A percentile compares a stretch with the other conserved stretches of the same genome.
Conservation (phyloP, 176 grass and related monocot genomes). For the Ensete ventricosum region DNA sequence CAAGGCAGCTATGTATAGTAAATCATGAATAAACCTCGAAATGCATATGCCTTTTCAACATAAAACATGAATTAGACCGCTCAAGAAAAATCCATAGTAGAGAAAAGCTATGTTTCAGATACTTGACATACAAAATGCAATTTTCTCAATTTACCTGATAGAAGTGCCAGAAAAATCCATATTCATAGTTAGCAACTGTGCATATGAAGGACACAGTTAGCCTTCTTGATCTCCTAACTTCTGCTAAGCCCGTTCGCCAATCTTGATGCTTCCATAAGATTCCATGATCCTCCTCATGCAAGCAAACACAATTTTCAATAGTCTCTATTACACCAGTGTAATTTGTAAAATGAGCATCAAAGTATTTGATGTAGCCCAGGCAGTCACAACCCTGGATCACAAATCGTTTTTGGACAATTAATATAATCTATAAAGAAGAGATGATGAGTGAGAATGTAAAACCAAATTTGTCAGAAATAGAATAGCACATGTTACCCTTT, state of each 20-base stretch:
- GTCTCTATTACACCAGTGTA: slow-evolving; percentile 94
- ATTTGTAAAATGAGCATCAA: slow-evolving; percentile 99
- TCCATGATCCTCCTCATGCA: slow-evolving; percentile 99
- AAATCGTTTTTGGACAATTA: background rate
- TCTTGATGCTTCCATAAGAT: slow-evolving; percentile 99
- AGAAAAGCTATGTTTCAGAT: background rate
- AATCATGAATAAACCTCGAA: too few species aligned
- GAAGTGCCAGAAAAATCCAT: slow-evolving; percentile 99
- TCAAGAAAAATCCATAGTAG: background rate
- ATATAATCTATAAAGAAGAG: background rate
- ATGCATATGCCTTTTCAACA: too few species aligned
- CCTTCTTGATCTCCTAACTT: slow-evolving; percentile 96
- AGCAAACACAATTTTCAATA: slow-evolving; percentile 96
- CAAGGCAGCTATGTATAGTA: too few species aligned
- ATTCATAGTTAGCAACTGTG: slow-evolving; percentile 98
- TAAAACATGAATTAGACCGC: background rate
- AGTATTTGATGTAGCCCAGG: slow-evolving; percentile 97
- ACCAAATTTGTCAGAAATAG: background rate
- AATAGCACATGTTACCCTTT: slow-evolving; percentile 42
- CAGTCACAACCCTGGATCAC: slow-evolving; percentile 87
- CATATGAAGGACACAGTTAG: slow-evolving; percentile 97
- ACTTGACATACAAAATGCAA: too few species aligned
- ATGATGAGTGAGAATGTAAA: background rate
- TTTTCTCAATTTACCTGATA: slow-evolving; percentile 59
- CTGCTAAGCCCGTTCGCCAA: slow-evolving; percentile 96